Evolutionary conservation across 495 filamentous ascomycete species (phyloP), one percentile per base, ranked within the genome.

Genomic region (Talaromyces borbonicus): DNA sequence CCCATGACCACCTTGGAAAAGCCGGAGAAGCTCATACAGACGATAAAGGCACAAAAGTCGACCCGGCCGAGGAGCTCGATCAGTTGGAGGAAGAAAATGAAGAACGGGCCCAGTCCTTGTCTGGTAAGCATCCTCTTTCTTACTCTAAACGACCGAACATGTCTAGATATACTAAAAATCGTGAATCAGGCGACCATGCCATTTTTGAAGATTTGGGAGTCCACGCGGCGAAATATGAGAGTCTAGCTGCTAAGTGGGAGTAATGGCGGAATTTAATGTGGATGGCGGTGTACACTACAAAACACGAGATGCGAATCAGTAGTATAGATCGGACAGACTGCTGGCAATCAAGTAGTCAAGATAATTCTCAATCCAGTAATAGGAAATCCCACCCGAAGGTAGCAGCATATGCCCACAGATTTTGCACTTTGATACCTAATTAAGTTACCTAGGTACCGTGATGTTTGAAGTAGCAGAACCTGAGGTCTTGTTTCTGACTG

Each of bases 11-110:
- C 1, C 56, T 85, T 24, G 69, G 71, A 7, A 85, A 82, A 53
- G 84, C 84, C 1, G 59, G 60, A 5, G 75, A 74, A 33, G 77
- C 80, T 43, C 73, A 80, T 43, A 61, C 70, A 3, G 74, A 66
- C 22, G 75, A 83, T 47, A 68, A 76, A 49, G 71, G 72, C 8
- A 66, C 65, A 29, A 79, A 85, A 47, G 72, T 77, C 48, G 72
- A 78, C 18, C 84, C 83, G 2, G 62, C 64, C 9, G 57, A 79
- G 56, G 76, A 76, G 58, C 55, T 84, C 31, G 72, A 80, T 48
- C 70, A 72, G 49, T 55, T 83, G 16, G 77, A 80, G 56, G 54
- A 74, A 12, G 77, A 83, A 59, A 81, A 84, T 55, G 73, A 83
- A 49, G 57, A 74, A 6, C 68, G 80, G 5, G 58, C 81, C 15